Evolutionary conservation across 441 rosid genomes (phyloP), one percentile per base, ranked within the genome.

Genomic region (Daphne laureola): DNA sequence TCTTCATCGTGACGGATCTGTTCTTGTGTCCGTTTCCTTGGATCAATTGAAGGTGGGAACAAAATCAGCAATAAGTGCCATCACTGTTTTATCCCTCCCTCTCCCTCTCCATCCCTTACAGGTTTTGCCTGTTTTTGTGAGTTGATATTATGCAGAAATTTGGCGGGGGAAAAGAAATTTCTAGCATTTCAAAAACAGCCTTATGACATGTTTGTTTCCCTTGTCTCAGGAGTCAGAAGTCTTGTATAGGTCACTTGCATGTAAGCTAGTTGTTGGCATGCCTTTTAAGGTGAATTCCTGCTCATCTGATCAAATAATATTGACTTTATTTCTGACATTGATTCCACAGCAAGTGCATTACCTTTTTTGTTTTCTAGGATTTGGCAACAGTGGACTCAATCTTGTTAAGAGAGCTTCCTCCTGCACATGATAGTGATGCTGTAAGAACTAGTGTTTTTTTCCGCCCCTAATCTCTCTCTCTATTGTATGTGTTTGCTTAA

Each of bases 1-100:
- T 54, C 80, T 88, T 75, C 96, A 92, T 72, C 95, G 98, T 57
- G 96, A 92, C 75, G 98, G 98, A 54, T 92, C 98, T 17, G 98
- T 92, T 62, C 78, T 92, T 15, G 81, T 86, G 96, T 78, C 94
- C 3, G 76, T 88, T 68, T 75, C 91, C 63, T 57, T 79, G 63
- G 81, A 92, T 74, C 91, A 86, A 63, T 72, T 92, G 49, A 88
- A 88, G 83, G 98, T 88, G 68, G 59, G 40, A 14, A 21, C 38
- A 1, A 8, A 26, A 8, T 31, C 38, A 6, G 11, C 25, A 31
- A 31, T 9, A 31, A 6, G 7, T 31, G 38, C 11, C 61, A 44
- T 40, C 27, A 11, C 16, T 46, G 4, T 31, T 31, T 31, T 44
- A n/a, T 21, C 50, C 48, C 55, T 54, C 26, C 47, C 56, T 36